phyloP scores from a whole-genome alignment of 129 eudicot species.

The Erigeron canadensis region DNA sequence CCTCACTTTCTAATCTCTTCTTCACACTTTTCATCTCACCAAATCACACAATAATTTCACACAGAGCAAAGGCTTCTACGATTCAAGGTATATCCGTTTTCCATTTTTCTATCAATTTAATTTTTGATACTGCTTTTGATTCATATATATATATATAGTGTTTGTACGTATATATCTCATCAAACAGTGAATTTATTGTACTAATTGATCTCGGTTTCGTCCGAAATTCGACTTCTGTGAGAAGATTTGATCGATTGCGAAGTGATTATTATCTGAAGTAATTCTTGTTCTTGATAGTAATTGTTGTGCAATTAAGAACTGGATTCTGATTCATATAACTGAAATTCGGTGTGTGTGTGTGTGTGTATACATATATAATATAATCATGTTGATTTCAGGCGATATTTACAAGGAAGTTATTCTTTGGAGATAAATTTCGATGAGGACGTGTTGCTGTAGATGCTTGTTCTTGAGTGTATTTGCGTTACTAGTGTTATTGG shows the following conservation, averaged over 20 bases:
- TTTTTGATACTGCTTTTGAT: slow-evolving; percentile 15
- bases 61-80: no score
- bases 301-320: not conserved
- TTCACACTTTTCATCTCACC: no score
- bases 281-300: slow-evolving; percentile 34
- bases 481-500: slow-evolving; percentile 32
- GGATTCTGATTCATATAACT: slow-evolving; percentile 7
- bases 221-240: slow-evolving; percentile 27
- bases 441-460: slow-evolving; percentile 36
- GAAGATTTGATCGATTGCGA: slow-evolving; percentile 25
- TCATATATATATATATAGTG: slow-evolving; percentile 13
- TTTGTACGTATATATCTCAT: slow-evolving; percentile 12
- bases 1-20: no score
- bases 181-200: not conserved
- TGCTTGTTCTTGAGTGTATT: slow-evolving; percentile 36
- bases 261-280: slow-evolving; percentile 32
- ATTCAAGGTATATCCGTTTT: no score
- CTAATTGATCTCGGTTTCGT: slow-evolving; percentile 4
- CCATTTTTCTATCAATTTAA: no score
- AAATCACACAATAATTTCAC: no score
- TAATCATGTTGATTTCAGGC: slow-evolving; percentile 16
- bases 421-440: slow-evolving; percentile 22
- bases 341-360: not conserved
- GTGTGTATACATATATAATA: no score
- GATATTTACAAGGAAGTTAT: slow-evolving; percentile 14